These are phyloP conservation scores for Pythium utonaiense DNA, from an alignment of 352 stramenopile species.

Conservation along the genomic window DNA sequence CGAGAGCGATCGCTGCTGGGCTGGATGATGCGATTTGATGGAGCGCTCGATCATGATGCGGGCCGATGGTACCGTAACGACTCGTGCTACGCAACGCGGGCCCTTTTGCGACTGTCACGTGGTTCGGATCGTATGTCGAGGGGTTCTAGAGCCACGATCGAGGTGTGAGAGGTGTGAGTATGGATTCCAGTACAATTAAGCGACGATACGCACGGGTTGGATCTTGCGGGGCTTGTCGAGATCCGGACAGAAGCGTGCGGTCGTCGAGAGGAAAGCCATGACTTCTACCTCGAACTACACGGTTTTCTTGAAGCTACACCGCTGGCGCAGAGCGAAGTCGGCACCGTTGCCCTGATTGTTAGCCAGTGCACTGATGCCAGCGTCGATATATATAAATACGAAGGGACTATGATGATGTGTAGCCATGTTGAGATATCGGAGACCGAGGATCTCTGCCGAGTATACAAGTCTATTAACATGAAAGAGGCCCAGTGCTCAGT, in stretches of 20 bases:
- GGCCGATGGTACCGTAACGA: constrained; percentile 39
- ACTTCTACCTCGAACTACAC: no score
- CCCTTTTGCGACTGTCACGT: constrained; percentile 14
- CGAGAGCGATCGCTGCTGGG: constrained; percentile 4
- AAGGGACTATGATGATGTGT: no score
- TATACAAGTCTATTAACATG: no score
- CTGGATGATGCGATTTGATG: constrained; percentile 4
- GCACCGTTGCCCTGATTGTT: no score
- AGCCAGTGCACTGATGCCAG: no score
- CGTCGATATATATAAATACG: no score
- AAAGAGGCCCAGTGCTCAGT: background rate
- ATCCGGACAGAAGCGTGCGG: constrained; percentile 47
- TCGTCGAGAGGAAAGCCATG: constrained; percentile 50
- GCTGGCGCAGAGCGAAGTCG: no score
- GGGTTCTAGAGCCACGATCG: constrained; percentile 35
- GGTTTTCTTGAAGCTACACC: no score
- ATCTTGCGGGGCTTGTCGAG: constrained; percentile 32
- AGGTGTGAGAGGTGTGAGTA: no score
- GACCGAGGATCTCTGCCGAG: no score
- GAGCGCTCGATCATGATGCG: constrained; percentile 22
- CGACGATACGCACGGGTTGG: constrained; percentile 32
- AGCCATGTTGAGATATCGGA: no score
- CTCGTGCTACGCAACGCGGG: constrained; percentile 8
- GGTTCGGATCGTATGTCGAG: constrained; percentile 36
- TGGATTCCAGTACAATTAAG: no score